These are phyloP conservation scores for Erodium texanum DNA, from an alignment of 441 rosid genomes.

Conservation along the genomic window DNA sequence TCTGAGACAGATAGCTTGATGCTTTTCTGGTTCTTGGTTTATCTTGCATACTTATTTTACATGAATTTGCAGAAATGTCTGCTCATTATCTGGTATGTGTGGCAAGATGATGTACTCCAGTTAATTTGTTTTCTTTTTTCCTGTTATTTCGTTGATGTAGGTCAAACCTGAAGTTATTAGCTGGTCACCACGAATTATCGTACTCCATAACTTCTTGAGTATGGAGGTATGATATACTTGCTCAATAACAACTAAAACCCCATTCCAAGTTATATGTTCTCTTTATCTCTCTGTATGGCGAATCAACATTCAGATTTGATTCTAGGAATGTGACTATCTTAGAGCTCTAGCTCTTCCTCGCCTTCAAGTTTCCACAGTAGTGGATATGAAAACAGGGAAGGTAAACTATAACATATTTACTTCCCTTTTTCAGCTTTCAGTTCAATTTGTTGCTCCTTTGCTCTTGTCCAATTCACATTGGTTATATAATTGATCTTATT, in stretches of 20 bases:
- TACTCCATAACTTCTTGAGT: too few relatives aligned
- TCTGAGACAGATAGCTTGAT: neutral
- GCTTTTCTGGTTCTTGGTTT: neutral
- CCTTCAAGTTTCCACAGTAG: conserved; percentile 51
- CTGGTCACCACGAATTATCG: neutral
- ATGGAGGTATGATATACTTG: too few relatives aligned
- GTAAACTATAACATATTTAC: conserved; percentile 27
- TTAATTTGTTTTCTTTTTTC: neutral
- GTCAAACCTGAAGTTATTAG: neutral
- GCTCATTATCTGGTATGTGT: neutral
- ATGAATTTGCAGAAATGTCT: neutral
- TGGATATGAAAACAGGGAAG: conserved; percentile 84
- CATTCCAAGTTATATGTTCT: too few relatives aligned
- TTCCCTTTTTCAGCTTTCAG: too few relatives aligned
- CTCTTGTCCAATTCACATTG: neutral
- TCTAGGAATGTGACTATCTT: too few relatives aligned
- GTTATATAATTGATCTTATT: conserved; percentile 8
- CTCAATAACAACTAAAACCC: too few relatives aligned
- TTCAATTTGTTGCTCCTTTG: too few relatives aligned
- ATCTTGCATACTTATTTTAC: too few relatives aligned
- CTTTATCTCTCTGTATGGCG: too few relatives aligned
- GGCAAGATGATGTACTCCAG: neutral
- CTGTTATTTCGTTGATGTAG: neutral
- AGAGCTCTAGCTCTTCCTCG: too few relatives aligned
- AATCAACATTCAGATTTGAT: too few relatives aligned